Base-by-base conservation (phyloP, 129 eudicot species). In the Arctium lappa region DNA sequence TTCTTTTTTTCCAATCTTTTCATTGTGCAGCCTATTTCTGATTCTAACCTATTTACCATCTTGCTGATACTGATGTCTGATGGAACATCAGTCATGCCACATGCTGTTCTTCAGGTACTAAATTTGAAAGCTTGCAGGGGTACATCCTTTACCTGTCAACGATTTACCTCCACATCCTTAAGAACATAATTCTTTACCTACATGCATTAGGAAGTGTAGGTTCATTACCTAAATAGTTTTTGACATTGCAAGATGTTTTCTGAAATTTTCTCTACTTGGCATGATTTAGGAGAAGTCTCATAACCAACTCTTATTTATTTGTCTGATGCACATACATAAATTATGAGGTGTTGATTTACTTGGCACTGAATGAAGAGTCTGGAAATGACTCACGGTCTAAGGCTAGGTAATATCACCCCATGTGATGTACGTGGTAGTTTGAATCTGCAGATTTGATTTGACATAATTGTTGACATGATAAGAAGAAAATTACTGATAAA, bases 241-340 rank as follows among this genome's bases (percentile, higher is more conserved):
- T n/a, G n/a, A 46, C 72, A 68, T 36, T 82, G 6, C 87, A 84
- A 86, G 95, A 93, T 93, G 48, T 68, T 78, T 66, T 33, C 27
- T 76, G 37, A 50, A 74, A 60, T 83, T 77, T 8, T 65, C 33
- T 77, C 72, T 62, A n/a, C 66, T 63, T 78, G 16, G 33, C 74
- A 56, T 72, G 39, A 71, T 63, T 62, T n/a, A 37, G 40, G 16
- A 8, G 44, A 72, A 44, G 29, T 69, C 33, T 38, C 15, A 48
- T 3, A 75, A 31, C 82, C 72, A 79, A 76, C 36, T 86, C 4
- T 50, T 83, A 4, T 8, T 1, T 72, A 62, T 78, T 66, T 74
- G 32, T 56, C 53, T 69, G 42, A 81, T 73, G 34, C 82, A 88
- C 79, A 68, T 84, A 44, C 72, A 40, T 65, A 62, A 69, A 53